A percentile compares a stretch with the other conserved stretches of the same genome.
phyloP scores from a whole-genome alignment of 352 stramenopile genomes.

The Hyaloperonospora arabidopsidis region DNA sequence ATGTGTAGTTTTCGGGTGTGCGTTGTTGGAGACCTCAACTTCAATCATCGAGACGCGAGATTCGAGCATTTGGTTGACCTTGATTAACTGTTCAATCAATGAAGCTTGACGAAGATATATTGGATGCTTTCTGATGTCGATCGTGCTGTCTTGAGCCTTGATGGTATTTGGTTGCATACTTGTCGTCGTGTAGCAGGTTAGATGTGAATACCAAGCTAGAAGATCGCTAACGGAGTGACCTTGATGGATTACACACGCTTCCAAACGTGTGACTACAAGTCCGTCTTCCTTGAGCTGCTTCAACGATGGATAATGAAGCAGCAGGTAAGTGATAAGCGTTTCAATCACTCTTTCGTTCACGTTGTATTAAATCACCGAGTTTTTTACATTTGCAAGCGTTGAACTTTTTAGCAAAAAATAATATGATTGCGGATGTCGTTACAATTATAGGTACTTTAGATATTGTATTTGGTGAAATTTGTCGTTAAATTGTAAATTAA shows the following conservation, averaged over 20 bases:
- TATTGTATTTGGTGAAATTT: no score
- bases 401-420: no score
- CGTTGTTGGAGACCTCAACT: constrained; percentile 1
- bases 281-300: background rate
- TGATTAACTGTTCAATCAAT: constrained; percentile 9
- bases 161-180: background rate
- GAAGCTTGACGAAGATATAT: constrained; percentile 4
- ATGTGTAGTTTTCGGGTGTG: background rate
- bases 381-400: no score
- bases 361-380: no score
- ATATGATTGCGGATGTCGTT: no score
- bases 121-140: constrained; percentile 1
- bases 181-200: background rate
- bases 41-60: background rate
- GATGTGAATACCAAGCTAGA: background rate
- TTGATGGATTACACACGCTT: constrained; percentile 1
- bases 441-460: no score
- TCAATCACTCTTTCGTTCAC: constrained; percentile 8
- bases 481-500: no score
- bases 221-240: constrained; percentile 1
- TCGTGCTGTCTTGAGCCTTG: background rate
- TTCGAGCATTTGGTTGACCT: constrained; percentile 2
- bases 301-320: constrained; percentile 12
- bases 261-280: background rate
- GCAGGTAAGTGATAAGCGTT: constrained; percentile 8